Evolutionary conservation across 176 grass and related monocot genomes (phyloP), one percentile per base, ranked within the genome.

Genomic region (Zoysia pacifica): DNA sequence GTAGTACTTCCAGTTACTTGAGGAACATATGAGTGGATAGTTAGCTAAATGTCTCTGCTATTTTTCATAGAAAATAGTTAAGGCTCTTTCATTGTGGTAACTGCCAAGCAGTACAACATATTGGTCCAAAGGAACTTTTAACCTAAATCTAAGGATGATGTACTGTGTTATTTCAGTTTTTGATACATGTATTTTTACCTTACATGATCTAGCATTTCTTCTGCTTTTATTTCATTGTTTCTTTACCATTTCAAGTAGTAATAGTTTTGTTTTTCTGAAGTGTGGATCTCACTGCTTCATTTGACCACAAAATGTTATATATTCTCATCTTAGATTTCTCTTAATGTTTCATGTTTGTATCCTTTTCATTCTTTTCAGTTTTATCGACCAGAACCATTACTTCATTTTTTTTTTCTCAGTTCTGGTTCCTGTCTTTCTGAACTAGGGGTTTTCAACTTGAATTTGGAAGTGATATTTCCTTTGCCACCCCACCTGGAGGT

Each of bases 401-500:
- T 76, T 70, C 11, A 1, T 18, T 16, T 55, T 12, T 53, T 53
- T 56, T 47, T 69, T 43, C 75, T 73, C 40, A 63, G 65, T 79
- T 82, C 13, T 7, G 70, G 20, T 65, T 66, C 18, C 48, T 35
- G 43, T 67, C 2, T 49, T 79, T 73, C 36, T 82, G 48, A 56
- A 51, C 64, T 74, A 98, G 95, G 88, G 75, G 65, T 43, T 79
- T 90, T 53, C 72, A 83, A 72, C 70, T 91, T 48, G 90, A 94
- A 70, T 93, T 91, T 80, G 87, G 88, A 53, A 87, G 76, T 65
- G 92, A 90, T 87, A 51, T 77, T 84, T 39, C 77, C 41, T 90
- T 93, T 78, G 73, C 73, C 40, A 68, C 81, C 65, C 73, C 91
- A 70, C 42, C 70, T 66, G 90, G 48, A 83, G 80, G 86, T 69